phyloP scores from a whole-genome alignment of 805 yeast genomes.

The Kodamaea jinghongensis region DNA sequence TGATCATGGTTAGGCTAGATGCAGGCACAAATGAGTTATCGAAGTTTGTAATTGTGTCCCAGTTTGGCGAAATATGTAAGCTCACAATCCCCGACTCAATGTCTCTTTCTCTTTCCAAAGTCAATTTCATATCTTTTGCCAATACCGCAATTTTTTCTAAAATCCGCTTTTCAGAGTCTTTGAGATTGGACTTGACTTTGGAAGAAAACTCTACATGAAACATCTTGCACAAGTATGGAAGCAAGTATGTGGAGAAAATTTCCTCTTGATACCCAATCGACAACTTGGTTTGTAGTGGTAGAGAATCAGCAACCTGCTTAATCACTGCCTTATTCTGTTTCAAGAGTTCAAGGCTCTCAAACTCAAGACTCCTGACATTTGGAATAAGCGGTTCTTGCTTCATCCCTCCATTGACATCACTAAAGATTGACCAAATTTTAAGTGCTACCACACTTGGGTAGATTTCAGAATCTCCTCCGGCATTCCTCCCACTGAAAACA shows the following conservation, averaged over 20 bases:
- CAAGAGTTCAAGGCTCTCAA: slow-evolving; percentile 36
- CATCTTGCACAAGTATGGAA: slow-evolving; percentile 34
- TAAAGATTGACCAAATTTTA: slow-evolving; percentile 62
- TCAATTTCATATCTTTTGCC: slow-evolving; percentile 38
- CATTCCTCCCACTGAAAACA: slow-evolving; percentile 31
- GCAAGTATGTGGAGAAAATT: slow-evolving; percentile 25
- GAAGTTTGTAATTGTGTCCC: slow-evolving; percentile 32
- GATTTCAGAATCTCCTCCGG: slow-evolving; percentile 44
- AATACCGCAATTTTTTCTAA: slow-evolving; percentile 38
- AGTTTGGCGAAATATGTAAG: slow-evolving; percentile 32
- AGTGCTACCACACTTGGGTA: slow-evolving; percentile 59
- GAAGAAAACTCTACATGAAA: slow-evolving; percentile 29
- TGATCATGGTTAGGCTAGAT: slow-evolving; percentile 13
- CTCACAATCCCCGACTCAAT: slow-evolving; percentile 26
- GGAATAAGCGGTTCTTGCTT: slow-evolving; percentile 25
- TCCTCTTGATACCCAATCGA: slow-evolving; percentile 29
- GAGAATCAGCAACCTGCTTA: slow-evolving; percentile 25
- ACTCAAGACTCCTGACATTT: slow-evolving; percentile 32
- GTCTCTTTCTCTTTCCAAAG: slow-evolving; percentile 36
- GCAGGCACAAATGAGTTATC: slow-evolving; percentile 18
- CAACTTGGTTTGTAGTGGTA: slow-evolving; percentile 27
- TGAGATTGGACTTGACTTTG: slow-evolving; percentile 22
- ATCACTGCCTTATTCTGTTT: slow-evolving; percentile 32
- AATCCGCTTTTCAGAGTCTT: slow-evolving; percentile 27
- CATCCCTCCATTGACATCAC: slow-evolving; percentile 48